These are phyloP conservation scores for Capsella rubella DNA, from an alignment of 441 rosid species.

Conservation along the genomic window DNA sequence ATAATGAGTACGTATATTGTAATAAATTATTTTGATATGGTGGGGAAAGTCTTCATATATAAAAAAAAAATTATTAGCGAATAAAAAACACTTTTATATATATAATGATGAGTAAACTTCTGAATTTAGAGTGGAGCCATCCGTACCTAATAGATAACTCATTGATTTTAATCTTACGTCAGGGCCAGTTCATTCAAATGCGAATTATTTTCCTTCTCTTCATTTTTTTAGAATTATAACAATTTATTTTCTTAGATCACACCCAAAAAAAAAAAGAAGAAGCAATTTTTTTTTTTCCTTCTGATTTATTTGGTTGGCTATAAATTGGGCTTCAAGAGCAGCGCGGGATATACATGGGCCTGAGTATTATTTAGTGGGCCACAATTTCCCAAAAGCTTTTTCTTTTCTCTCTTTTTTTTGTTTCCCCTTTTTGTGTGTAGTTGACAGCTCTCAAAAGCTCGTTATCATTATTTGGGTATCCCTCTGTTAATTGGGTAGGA, in stretches of 20 bases:
- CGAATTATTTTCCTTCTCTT: conserved; percentile 12
- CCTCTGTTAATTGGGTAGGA: not conserved
- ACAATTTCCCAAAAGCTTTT: not conserved
- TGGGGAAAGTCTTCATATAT: conserved; percentile 10
- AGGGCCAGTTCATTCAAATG: conserved; percentile 37
- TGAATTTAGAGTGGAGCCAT: conserved; percentile 30
- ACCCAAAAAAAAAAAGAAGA: too few relatives aligned
- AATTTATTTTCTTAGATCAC: not conserved
- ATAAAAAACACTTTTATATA: conserved; percentile 10
- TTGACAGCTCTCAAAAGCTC: conserved; percentile 3
- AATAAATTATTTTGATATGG: not conserved
- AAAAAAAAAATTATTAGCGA: not conserved
- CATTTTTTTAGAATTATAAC: not conserved
- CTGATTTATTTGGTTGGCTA: not conserved
- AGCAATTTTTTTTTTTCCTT: not conserved
- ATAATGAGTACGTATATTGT: not conserved
- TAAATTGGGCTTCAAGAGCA: conserved; percentile 5
- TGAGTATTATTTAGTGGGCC: not conserved
- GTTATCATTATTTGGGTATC: not conserved
- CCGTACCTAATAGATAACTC: conserved; percentile 46
- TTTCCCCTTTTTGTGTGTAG: not conserved
- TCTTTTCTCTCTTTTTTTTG: not conserved
- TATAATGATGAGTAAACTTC: conserved; percentile 33
- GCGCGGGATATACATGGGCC: conserved; percentile 9
- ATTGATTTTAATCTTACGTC: conserved; percentile 44